Conservation (phyloP, 169 alveolate species). For the Plasmodium blacklocki region DNA sequence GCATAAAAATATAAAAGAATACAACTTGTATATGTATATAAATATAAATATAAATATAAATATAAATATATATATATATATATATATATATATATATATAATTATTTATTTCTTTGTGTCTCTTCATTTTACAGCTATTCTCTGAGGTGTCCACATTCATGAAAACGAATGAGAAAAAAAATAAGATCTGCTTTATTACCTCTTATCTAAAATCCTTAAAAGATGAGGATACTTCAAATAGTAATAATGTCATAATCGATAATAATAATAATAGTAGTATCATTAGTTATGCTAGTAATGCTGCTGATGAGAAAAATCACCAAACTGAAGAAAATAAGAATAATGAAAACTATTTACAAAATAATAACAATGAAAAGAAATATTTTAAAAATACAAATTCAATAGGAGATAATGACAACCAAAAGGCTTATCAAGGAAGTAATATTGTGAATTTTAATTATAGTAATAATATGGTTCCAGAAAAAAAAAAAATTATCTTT, state of each 20-base stretch:
- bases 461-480: background rate
- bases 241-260: background rate
- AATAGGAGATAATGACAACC: background rate
- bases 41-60: background rate
- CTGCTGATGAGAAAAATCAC: constrained; percentile 2
- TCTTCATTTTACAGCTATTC: constrained; percentile 31
- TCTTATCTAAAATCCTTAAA: constrained; percentile 51
- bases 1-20: background rate
- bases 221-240: constrained; percentile 1
- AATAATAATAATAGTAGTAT: background rate
- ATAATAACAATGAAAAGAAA: constrained; percentile 2
- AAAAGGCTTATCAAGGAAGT: background rate
- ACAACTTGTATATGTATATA: background rate
- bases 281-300: background rate
- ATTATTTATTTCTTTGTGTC: background rate
- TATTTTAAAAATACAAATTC: background rate
- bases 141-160: constrained; percentile 26
- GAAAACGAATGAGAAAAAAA: constrained; percentile 41
- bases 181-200: constrained; percentile 61
- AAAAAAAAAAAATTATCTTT: constrained; percentile 34
- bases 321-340: constrained; percentile 1
- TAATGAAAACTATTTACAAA: background rate
- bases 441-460: background rate
- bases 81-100: constrained; percentile 5
- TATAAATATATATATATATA: constrained; percentile 6